A percentile compares a stretch with the other conserved stretches of the same genome.
phyloP scores from a whole-genome alignment of 345 rosid genomes.

The Lenwebbia sp. region DNA sequence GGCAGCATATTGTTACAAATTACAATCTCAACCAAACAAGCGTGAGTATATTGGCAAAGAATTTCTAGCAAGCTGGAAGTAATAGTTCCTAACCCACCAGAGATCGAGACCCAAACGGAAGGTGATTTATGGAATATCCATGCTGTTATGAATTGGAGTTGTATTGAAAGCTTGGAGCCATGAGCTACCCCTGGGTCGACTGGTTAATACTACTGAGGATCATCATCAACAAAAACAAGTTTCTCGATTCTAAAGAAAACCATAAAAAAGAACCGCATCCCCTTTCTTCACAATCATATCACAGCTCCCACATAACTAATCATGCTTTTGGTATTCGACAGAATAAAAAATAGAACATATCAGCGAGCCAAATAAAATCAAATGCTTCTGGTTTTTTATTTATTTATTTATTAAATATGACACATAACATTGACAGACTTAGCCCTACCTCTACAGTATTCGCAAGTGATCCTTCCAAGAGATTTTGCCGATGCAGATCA shows the following conservation, averaged over 20 bases:
- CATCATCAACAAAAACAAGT: background rate
- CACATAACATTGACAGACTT: no score
- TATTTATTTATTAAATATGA: no score
- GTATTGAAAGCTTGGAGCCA: background rate
- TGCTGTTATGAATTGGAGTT: background rate
- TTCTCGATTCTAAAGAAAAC: background rate
- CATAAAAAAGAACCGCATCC: background rate
- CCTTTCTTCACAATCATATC: no score
- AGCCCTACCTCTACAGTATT: background rate
- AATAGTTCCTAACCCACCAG: no score
- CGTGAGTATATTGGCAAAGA: no score
- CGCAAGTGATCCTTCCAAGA: no score
- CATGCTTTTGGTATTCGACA: background rate
- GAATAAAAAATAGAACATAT: background rate
- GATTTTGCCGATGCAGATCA: background rate
- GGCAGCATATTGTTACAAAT: no score
- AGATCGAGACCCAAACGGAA: no score
- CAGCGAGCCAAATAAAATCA: background rate
- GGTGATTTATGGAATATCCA: background rate
- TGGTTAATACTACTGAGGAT: background rate
- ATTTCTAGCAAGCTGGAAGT: no score
- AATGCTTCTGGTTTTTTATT: background rate
- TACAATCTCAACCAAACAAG: no score
- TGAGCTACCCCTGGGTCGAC: background rate
- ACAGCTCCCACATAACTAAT: background rate